phyloP scores from a whole-genome alignment of 345 rosid genomes.

The Populus davidiana region DNA sequence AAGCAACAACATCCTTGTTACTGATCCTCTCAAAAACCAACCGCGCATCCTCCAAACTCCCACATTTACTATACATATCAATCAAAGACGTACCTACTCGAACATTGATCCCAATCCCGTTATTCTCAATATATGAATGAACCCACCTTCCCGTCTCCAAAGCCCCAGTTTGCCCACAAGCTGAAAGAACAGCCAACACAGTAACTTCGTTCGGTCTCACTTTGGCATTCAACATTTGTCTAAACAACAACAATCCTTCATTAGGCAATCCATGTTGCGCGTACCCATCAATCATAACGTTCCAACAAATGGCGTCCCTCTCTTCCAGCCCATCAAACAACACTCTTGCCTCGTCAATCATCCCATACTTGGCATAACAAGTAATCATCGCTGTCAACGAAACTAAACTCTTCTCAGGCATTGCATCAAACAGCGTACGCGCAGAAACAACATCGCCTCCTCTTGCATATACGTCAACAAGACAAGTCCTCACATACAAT shows the following conservation, averaged over 20 bases:
- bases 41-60: conserved; percentile 31
- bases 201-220: conserved; percentile 60
- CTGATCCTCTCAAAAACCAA: conserved; percentile 22
- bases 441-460: conserved; percentile 61
- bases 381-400: conserved; percentile 74
- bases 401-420: conserved; percentile 58
- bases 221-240: conserved; percentile 42
- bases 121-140: conserved; percentile 47
- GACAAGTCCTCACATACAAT: conserved; percentile 66
- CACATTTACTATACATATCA: conserved; percentile 80
- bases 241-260: conserved; percentile 49
- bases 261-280: conserved; percentile 46
- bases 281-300: conserved; percentile 70
- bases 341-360: conserved; percentile 44
- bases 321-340: conserved; percentile 53
- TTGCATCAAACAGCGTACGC: conserved; percentile 54
- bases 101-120: conserved; percentile 33
- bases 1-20: conserved; percentile 20
- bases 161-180: conserved; percentile 79
- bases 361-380: conserved; percentile 57
- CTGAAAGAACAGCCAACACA: conserved; percentile 49
- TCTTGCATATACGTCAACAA: conserved; percentile 57
- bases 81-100: conserved; percentile 54
- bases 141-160: conserved; percentile 72
- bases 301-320: conserved; percentile 67